Conservation (phyloP, 169 alveolate species). For the Plasmodium malariae region DNA sequence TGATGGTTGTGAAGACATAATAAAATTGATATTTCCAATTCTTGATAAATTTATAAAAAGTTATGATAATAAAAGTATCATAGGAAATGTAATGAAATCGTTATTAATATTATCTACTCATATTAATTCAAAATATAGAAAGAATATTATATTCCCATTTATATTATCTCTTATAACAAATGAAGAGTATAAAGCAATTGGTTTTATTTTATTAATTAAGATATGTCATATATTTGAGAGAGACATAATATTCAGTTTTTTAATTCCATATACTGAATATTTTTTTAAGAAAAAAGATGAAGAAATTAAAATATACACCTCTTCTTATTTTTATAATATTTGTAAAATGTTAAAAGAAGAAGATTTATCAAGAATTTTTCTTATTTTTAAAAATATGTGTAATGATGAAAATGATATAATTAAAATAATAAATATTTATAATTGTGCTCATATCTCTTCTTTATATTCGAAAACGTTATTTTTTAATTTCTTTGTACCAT, state of each 20-base stretch:
- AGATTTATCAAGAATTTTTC: slow-evolving; percentile 2
- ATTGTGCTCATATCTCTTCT: slow-evolving; percentile 53
- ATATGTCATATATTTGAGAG: slow-evolving; percentile 42
- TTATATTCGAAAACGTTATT: slow-evolving; percentile 40
- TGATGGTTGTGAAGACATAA: slow-evolving; percentile 31
- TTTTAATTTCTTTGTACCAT: slow-evolving; percentile 42
- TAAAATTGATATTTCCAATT: slow-evolving; percentile 49
- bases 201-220: slow-evolving; percentile 48
- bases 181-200: slow-evolving; percentile 30
- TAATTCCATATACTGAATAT: slow-evolving; percentile 37
- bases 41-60: slow-evolving; percentile 29
- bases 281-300: slow-evolving; percentile 1
- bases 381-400: slow-evolving; percentile 26
- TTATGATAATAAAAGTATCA: slow-evolving; percentile 16
- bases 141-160: slow-evolving; percentile 45
- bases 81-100: slow-evolving; percentile 39
- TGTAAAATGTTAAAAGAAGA: slow-evolving; percentile 52
- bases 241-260: slow-evolving; percentile 16
- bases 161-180: slow-evolving; percentile 11
- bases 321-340: slow-evolving; percentile 42
- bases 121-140: slow-evolving; percentile 31
- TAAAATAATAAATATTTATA: slow-evolving; percentile 63
- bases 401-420: slow-evolving; percentile 42
- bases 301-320: slow-evolving; percentile 29
- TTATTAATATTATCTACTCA: slow-evolving; percentile 66